Base-by-base conservation (phyloP, 2,329 filamentous ascomycete genomes). In the Biscogniauxia sp. region DNA sequence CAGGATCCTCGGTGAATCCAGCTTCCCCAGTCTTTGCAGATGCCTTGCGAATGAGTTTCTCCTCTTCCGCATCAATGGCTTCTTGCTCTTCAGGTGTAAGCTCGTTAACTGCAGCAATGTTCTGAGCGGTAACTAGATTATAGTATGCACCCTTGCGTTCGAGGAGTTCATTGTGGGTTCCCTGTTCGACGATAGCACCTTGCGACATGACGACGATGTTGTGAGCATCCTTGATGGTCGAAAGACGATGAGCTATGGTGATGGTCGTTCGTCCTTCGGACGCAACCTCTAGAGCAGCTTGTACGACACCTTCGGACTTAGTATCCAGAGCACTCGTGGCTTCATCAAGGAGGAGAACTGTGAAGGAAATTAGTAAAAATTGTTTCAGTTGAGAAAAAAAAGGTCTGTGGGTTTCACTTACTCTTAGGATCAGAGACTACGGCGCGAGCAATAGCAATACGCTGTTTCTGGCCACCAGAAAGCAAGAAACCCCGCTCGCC, bases 401-500 rank as follows among this genome's bases (percentile, higher is more conserved):
- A 23, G n/a, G 23, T 41, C 37, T 45, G 37, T n/a, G 53, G 15
- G 8, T 0, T 26, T 51, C 17, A 70, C 79, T 73, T 69, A 82
- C 79, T 88, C 78, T 93, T 96, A 0, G 94, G 94, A 69, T 97
- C 91, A 19, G 90, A 94, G 28, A 97, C 92, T 59, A 97, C 86
- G 49, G 93, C 93, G 70, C 93, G 84, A 7, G 94, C 93, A 75
- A 98, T 97, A 13, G 94, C 93, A 71, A 98, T 96, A 68, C 95
- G 91, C 77, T 98, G 95, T 76, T 97, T 97, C 77, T 99, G 95
- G 41, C 95, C 95, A 74, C 95, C 95, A 58, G 92, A 96, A 8
- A 99, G 82, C 56, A 97, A 79, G 73, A 97, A 96, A 9, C 95
- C 95, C 64, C 93, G 89, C 75, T 98, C 93, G 59, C 95, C 95